Evolutionary conservation across 164 flowering plant genomes (phyloP).

Genomic region (Magnolia sinica): DNA sequence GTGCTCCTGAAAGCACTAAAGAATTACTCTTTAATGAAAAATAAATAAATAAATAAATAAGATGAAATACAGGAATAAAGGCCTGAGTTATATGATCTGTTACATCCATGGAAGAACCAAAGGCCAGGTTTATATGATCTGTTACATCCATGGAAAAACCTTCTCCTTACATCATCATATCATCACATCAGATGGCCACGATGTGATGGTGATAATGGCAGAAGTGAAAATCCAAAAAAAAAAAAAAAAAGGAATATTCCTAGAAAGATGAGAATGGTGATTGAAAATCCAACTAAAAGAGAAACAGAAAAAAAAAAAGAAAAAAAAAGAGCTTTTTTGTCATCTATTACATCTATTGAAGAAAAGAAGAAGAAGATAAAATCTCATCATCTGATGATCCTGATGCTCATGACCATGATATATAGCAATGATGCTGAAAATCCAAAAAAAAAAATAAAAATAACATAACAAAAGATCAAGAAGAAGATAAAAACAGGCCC

Average conservation of each 20-base stretch:
- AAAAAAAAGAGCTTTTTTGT: no score
- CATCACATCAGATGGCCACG: neutral
- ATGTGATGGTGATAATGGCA: neutral
- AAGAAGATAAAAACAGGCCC: slow-evolving; percentile 7
- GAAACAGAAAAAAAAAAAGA: no score
- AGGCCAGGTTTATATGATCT: slow-evolving; percentile 5
- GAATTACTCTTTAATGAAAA: no score
- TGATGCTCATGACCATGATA: neutral
- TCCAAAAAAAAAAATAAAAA: neutral
- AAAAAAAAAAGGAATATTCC: no score
- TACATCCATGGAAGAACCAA: slow-evolving; percentile 4
- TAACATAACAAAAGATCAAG: neutral
- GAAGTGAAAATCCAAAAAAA: neutral
- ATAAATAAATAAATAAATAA: neutral
- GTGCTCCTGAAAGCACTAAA: no score
- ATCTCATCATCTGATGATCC: neutral
- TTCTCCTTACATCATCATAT: no score
- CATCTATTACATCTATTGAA: neutral
- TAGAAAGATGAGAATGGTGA: neutral
- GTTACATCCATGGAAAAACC: slow-evolving; percentile 8
- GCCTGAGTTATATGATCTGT: slow-evolving; percentile 4
- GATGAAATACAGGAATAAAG: neutral
- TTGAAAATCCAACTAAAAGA: neutral
- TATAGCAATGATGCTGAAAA: neutral
- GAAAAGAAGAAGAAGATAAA: neutral